These are phyloP conservation scores for Lumnitzera racemosa DNA, from an alignment of 345 rosid genomes.

Conservation along the genomic window DNA sequence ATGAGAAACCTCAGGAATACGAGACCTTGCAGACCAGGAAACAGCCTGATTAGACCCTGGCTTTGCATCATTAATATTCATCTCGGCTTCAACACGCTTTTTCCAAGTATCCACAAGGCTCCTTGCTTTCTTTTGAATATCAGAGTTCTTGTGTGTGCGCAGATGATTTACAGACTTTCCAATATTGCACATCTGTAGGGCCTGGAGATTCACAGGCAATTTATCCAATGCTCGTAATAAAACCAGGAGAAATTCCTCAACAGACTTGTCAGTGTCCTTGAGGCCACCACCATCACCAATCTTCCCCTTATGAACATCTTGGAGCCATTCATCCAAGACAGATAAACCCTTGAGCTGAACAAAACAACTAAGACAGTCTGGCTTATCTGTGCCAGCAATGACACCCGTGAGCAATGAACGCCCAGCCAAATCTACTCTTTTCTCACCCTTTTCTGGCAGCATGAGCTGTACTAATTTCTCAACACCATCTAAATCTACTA, in stretches of 20 bases:
- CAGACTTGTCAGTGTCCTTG: constrained; percentile 55
- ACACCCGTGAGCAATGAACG: constrained; percentile 65
- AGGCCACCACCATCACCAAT: constrained; percentile 55
- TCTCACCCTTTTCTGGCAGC: constrained; percentile 58
- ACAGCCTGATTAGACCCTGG: constrained; percentile 54
- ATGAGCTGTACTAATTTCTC: constrained; percentile 78
- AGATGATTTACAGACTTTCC: constrained; percentile 91
- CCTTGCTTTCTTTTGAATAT: constrained; percentile 86
- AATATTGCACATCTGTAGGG: constrained; percentile 78
- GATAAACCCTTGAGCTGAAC: constrained; percentile 81
- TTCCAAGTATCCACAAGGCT: constrained; percentile 94
- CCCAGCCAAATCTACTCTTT: constrained; percentile 56
- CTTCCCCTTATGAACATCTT: constrained; percentile 88
- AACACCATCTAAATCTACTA: constrained; percentile 68
- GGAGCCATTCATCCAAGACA: constrained; percentile 94
- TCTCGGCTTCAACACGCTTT: constrained; percentile 91
- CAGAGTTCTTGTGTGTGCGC: constrained; percentile 66
- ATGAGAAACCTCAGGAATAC: constrained; percentile 53
- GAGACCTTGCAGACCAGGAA: constrained; percentile 60
- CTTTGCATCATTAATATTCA: constrained; percentile 55
- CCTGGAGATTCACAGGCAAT: constrained; percentile 84
- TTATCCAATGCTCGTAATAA: constrained; percentile 87
- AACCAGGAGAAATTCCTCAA: constrained; percentile 67
- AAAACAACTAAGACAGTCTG: constrained; percentile 68
- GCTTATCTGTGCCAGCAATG: constrained; percentile 69